phyloP scores from a whole-genome alignment of 1,284 basidiomycete species.

The Fistulina hepatica region DNA sequence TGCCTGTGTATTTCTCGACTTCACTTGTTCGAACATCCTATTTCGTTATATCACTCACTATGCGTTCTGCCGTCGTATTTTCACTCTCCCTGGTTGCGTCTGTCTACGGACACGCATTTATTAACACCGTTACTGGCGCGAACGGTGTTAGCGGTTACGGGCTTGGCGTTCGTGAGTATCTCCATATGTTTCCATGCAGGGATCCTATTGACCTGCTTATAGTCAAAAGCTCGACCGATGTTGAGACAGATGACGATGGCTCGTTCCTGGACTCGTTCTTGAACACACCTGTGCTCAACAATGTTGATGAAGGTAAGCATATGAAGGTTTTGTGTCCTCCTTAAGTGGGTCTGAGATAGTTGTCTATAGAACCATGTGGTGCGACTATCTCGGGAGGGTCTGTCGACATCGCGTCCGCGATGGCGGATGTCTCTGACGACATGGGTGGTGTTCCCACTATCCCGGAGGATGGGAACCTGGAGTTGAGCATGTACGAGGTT shows the following conservation, averaged over 20 bases:
- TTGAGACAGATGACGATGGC: slow-evolving; percentile 11
- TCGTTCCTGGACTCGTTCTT: slow-evolving; percentile 16
- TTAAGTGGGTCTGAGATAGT: neutral
- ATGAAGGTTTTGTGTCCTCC: neutral
- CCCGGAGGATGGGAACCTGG: slow-evolving; percentile 11
- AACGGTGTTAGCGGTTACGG: slow-evolving; percentile 15
- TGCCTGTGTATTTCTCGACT: too few relatives aligned
- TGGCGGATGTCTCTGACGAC: slow-evolving; percentile 12
- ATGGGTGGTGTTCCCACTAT: slow-evolving; percentile 14
- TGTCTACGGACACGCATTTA: slow-evolving; percentile 14
- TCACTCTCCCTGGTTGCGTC: slow-evolving; percentile 6
- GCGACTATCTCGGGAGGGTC: slow-evolving; percentile 15
- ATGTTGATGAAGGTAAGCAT: slow-evolving; percentile 13
- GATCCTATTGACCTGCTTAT: too few relatives aligned
- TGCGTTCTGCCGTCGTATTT: too few relatives aligned
- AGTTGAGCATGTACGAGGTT: slow-evolving; percentile 15
- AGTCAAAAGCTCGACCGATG: too few relatives aligned
- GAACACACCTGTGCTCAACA: slow-evolving; percentile 16
- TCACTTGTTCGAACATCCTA: too few relatives aligned
- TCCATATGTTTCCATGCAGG: too few relatives aligned
- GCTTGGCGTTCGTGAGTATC: slow-evolving; percentile 16
- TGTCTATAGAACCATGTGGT: slow-evolving; percentile 14
- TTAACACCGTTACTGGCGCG: slow-evolving; percentile 12
- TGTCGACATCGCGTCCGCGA: slow-evolving; percentile 12
- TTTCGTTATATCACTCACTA: too few relatives aligned